Conservation (phyloP, 176 grass and related monocot species). For the Oryza officinalis region DNA sequence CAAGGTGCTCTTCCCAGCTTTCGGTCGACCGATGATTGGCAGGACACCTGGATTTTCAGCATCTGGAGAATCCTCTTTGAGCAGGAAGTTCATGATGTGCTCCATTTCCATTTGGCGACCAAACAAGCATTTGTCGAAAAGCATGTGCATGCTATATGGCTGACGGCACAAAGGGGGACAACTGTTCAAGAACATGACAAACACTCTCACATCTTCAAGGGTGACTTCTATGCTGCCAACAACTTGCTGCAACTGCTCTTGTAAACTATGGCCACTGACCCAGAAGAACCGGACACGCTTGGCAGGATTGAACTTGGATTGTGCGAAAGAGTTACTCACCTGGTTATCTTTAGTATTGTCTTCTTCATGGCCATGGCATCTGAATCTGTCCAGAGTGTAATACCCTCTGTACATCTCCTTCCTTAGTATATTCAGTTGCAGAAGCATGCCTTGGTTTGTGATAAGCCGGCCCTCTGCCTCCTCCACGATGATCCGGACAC, state of each 20-base stretch:
- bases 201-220: background rate
- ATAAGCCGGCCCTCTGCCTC: conserved; percentile 24
- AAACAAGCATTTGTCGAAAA: background rate
- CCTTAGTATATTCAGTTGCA: background rate
- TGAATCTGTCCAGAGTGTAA: background rate
- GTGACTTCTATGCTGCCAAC: background rate
- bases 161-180: background rate
- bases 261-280: background rate
- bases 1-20: too few species aligned
- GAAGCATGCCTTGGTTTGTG: conserved; percentile 7
- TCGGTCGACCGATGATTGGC: too few species aligned
- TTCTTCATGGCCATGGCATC: background rate
- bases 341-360: background rate
- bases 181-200: background rate
- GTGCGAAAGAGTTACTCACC: background rate
- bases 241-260: background rate
- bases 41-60: too few species aligned
- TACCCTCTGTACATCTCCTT: conserved; percentile 2
- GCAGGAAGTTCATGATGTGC: background rate
- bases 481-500: background rate
- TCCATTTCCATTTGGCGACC: background rate
- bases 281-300: background rate
- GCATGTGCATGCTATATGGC: too few species aligned
- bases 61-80: background rate
- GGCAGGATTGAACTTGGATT: background rate